Conservation (phyloP, 2,329 filamentous ascomycete genomes). For the Coccinonectria pachysandricola region DNA sequence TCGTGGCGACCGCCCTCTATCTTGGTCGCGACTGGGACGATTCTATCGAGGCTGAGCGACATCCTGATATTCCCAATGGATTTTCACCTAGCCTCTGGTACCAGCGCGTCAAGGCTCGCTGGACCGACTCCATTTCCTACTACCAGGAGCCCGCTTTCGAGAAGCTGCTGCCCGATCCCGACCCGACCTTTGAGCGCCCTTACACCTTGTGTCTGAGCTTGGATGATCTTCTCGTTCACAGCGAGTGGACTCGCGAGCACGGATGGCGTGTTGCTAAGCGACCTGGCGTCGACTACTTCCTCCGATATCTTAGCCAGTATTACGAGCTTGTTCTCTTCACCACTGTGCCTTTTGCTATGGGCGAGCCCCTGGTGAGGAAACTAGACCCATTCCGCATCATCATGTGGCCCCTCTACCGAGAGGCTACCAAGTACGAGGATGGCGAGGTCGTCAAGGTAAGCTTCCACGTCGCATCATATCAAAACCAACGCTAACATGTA, state of each 20-base stretch:
- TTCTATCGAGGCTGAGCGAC: slow-evolving; percentile 58
- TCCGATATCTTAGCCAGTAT: slow-evolving; percentile 94
- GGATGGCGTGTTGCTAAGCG: slow-evolving; percentile 94
- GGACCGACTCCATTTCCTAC: slow-evolving; percentile 70
- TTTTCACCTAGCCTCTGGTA: slow-evolving; percentile 71
- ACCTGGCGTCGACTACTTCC: slow-evolving; percentile 92
- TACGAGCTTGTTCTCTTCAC: slow-evolving; percentile 98
- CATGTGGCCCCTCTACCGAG: slow-evolving; percentile 87
- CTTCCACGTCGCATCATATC: neutral
- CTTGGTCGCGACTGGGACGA: slow-evolving; percentile 86
- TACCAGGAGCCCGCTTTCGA: slow-evolving; percentile 94
- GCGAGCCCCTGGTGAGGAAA: slow-evolving; percentile 82
- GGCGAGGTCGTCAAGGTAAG: slow-evolving; percentile 90
- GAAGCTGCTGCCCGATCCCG: slow-evolving; percentile 76
- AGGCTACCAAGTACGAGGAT: slow-evolving; percentile 94
- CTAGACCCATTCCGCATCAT: slow-evolving; percentile 92
- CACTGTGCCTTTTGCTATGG: slow-evolving; percentile 71
- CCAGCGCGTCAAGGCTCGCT: slow-evolving; percentile 65
- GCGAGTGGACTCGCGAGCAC: slow-evolving; percentile 86
- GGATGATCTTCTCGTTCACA: slow-evolving; percentile 90
- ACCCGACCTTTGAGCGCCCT: slow-evolving; percentile 70
- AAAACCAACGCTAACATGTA: slow-evolving; percentile 7
- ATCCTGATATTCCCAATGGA: slow-evolving; percentile 67
- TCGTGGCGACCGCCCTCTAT: slow-evolving; percentile 54
- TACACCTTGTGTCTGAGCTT: slow-evolving; percentile 89